Evolutionary conservation across 1,284 basidiomycete genomes (phyloP), one percentile per base, ranked within the genome.

Genomic region (Trametes pubescens): DNA sequence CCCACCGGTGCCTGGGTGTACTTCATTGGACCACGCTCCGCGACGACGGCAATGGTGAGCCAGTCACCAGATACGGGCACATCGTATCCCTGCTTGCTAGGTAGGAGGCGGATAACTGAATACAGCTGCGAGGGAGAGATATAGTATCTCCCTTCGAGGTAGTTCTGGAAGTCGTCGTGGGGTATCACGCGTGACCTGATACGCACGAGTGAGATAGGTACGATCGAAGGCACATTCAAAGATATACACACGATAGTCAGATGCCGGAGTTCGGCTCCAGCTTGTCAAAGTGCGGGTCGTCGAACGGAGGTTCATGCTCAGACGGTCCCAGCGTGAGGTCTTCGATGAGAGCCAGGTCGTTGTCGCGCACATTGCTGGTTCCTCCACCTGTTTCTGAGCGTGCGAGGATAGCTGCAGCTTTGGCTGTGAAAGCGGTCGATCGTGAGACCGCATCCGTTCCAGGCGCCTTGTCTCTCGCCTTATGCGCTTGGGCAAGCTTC

Each of bases 51-150:
- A 57, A 97, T 92, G 9, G 93, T 92, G 51, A 96, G 85, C 91
- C 92, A 99, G 76, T 99, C 97, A 1, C 93, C 93, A 6, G 88
- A 86, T 4, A 99, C 89, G 2, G 96, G 96, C 0, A 99, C 85
- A 56, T 98, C 94, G 76, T 95, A 96, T 16, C 90, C 90, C 60
- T 90, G 87, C 69, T 93, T 91, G 70, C 92, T 89, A 0, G 90
- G 86, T 9, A 89, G 83, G 0, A 93, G 85, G 13, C 92, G 88
- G 49, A 94, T 85, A 52, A 90, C 86, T 6, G 94, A 94, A 80
- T 99, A 99, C 35, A 99, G 81, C 32, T 85, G 86, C 0, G 94
- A 95, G 0, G 96, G 95, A 0, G 93, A 89, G 48, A 99, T 82
- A 73, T 92, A 94, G 76, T 91, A 97, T 35, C 97, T 87, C 3